These are phyloP conservation scores for Sporothrix variecibatus DNA, from an alignment of 2,329 filamentous ascomycete genomes.

Conservation along the genomic window DNA sequence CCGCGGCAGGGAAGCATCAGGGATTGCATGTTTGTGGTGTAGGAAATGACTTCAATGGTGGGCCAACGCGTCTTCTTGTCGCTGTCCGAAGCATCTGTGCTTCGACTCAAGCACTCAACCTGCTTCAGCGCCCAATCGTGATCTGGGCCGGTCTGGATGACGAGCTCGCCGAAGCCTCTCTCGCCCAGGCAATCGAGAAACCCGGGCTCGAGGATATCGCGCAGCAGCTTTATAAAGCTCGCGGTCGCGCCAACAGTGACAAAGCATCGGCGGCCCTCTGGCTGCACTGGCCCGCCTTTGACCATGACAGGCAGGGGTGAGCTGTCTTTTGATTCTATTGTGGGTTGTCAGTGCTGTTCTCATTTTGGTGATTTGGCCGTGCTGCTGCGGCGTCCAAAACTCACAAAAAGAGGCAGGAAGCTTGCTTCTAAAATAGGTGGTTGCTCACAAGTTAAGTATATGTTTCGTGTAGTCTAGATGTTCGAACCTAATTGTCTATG, in stretches of 20 bases:
- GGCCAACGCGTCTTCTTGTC: conserved; percentile 18
- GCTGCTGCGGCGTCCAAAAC: not conserved
- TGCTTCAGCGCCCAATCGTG: conserved; percentile 53
- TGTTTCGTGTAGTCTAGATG: not conserved
- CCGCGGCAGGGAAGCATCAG: conserved; percentile 58
- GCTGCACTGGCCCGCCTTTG: not conserved
- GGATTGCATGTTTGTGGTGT: conserved; percentile 61
- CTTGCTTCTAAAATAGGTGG: not conserved
- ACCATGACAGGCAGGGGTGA: not conserved
- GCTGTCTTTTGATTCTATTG: not conserved
- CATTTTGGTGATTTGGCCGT: not conserved
- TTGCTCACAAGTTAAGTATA: not conserved
- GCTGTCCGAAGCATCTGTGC: not conserved
- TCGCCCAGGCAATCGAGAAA: conserved; percentile 64
- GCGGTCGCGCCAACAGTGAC: conserved; percentile 93
- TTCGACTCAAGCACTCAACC: conserved; percentile 34
- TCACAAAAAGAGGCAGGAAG: not conserved
- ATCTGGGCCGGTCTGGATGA: conserved; percentile 79
- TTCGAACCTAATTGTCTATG: not conserved
- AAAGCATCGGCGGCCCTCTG: conserved; percentile 60
- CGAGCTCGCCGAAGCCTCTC: conserved; percentile 68
- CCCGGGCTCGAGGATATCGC: conserved; percentile 59
- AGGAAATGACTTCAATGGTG: conserved; percentile 57
- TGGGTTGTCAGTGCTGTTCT: not conserved
- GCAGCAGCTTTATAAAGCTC: conserved; percentile 72